These are phyloP conservation scores for Solanum rostratum DNA, from an alignment of 257 asterid genomes.

Conservation along the genomic window DNA sequence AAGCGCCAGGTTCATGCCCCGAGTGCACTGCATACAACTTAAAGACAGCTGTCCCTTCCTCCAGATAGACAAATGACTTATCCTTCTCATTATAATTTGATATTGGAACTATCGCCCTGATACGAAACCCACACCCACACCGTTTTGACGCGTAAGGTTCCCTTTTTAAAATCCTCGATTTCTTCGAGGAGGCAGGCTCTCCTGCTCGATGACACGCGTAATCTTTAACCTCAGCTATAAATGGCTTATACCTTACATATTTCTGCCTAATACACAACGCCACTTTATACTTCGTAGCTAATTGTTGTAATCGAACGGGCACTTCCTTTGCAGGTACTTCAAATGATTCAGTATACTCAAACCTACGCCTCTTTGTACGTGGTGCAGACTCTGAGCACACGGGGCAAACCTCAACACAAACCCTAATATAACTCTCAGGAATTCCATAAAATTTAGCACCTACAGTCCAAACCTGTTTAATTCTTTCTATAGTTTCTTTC, in stretches of 20 bases:
- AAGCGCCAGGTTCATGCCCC: conserved; percentile 94
- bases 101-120: conserved; percentile 91
- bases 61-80: conserved; percentile 88
- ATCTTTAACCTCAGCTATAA: conserved; percentile 99
- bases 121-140: conserved; percentile 93
- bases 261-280: conserved; percentile 87
- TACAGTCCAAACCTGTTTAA: conserved; percentile 96
- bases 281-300: conserved; percentile 89
- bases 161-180: conserved; percentile 57
- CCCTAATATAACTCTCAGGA: conserved; percentile 88
- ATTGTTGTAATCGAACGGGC: conserved; percentile 60
- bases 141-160: conserved; percentile 86
- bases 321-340: conserved; percentile 98
- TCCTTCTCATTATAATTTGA: conserved; percentile 85
- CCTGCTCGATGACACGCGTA: conserved; percentile 97
- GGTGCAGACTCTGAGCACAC: conserved; percentile 87
- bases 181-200: conserved; percentile 79
- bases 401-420: conserved; percentile 69
- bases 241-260: conserved; percentile 90
- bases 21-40: conserved; percentile 92
- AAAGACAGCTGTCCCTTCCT: conserved; percentile 94
- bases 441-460: conserved; percentile 96
- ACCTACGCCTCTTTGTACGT: conserved; percentile 77
- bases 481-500: conserved; percentile 72
- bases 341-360: conserved; percentile 83